These are phyloP conservation scores for Epichloe gansuensis DNA, from an alignment of 2,329 filamentous ascomycete species.

Conservation along the genomic window DNA sequence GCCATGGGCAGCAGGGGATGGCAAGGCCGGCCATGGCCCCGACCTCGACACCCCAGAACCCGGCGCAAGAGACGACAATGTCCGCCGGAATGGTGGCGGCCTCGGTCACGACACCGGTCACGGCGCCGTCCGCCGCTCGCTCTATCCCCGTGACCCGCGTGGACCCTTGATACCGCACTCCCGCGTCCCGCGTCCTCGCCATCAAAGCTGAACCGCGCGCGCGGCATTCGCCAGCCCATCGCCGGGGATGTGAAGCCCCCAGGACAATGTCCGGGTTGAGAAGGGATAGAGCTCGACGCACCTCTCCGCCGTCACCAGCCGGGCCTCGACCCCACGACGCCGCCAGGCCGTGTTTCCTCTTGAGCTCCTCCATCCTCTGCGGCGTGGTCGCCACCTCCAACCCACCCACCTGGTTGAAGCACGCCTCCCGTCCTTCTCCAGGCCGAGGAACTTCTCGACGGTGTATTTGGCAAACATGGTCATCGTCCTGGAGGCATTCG, in stretches of 20 bases:
- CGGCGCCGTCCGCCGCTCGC: conserved; percentile 28
- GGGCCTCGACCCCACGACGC: conserved; percentile 45
- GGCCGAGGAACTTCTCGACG: conserved; percentile 43
- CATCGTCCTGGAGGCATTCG: conserved; percentile 45
- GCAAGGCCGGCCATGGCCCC: conserved; percentile 47
- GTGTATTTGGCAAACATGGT: conserved; percentile 49
- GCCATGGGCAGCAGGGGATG: conserved; percentile 47
- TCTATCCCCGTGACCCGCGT: conserved; percentile 48
- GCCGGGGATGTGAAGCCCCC: conserved; percentile 46
- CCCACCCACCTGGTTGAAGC: conserved; percentile 52
- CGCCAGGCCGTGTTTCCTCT: conserved; percentile 49
- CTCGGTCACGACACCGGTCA: conserved; percentile 44
- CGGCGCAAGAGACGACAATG: conserved; percentile 50
- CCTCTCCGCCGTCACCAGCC: conserved; percentile 37
- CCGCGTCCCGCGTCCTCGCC: conserved; percentile 41
- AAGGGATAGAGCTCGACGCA: conserved; percentile 42
- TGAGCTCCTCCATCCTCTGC: conserved; percentile 46
- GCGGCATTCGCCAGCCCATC: conserved; percentile 51
- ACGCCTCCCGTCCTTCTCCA: conserved; percentile 28
- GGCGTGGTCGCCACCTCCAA: conserved; percentile 50
- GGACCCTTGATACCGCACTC: conserved; percentile 42
- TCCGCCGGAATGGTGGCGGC: conserved; percentile 41
- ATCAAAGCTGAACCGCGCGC: conserved; percentile 50
- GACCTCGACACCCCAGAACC: conserved; percentile 55
- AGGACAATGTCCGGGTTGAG: conserved; percentile 41